phyloP scores from a whole-genome alignment of 306 rosid species.

The Cyamopsis tetragonoloba region DNA sequence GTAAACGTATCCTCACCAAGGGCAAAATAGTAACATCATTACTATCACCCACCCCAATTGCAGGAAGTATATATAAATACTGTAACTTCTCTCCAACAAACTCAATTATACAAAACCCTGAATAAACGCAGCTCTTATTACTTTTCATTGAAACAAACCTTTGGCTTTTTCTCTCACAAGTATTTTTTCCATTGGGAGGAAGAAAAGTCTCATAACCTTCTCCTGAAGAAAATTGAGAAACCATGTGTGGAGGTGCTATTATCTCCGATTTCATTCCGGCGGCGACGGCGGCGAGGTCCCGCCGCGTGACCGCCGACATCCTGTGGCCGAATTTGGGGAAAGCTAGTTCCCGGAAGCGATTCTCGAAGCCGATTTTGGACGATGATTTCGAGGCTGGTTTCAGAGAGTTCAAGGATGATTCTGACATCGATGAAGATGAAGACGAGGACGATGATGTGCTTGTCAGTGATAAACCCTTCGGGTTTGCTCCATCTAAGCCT shows the following conservation, averaged over 20 bases:
- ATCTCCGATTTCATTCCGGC: slow-evolving; percentile 85
- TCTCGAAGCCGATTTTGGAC: slow-evolving; percentile 43
- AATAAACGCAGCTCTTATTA: neutral
- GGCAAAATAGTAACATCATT: slow-evolving; percentile 34
- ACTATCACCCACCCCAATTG: neutral
- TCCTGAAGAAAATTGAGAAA: neutral
- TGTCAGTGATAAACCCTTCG: slow-evolving; percentile 46
- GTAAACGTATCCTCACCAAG: neutral
- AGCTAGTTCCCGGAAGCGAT: slow-evolving; percentile 25
- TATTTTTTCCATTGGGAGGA: slow-evolving; percentile 11
- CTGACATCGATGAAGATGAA: slow-evolving; percentile 58
- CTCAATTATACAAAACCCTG: slow-evolving; percentile 17
- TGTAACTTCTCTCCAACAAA: slow-evolving; percentile 3
- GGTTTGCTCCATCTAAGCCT: slow-evolving; percentile 33
- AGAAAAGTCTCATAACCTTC: slow-evolving; percentile 18
- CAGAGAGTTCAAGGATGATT: slow-evolving; percentile 77
- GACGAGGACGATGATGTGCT: slow-evolving; percentile 37
- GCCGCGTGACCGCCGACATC: slow-evolving; percentile 54
- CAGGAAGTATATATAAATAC: neutral
- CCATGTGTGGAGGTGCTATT: slow-evolving; percentile 97
- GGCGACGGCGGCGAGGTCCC: slow-evolving; percentile 14
- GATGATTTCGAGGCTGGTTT: slow-evolving; percentile 91
- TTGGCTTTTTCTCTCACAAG: neutral
- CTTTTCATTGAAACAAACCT: slow-evolving; percentile 2
- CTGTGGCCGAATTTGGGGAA: slow-evolving; percentile 73